Conservation (phyloP, 208 protist genomes). For the Acanthamoeba lenticulata region DNA sequence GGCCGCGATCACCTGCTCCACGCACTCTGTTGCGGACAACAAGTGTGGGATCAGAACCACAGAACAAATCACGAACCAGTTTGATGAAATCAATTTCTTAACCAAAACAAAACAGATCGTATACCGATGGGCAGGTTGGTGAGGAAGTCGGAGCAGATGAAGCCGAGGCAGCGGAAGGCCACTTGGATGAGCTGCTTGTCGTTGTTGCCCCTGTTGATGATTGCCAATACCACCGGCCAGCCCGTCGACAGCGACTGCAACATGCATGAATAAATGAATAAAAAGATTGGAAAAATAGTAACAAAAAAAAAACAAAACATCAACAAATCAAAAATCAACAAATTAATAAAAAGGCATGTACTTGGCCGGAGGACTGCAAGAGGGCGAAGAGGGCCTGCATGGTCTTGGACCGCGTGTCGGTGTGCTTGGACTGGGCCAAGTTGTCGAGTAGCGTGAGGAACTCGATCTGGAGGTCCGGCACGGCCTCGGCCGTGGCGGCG, state of each 20-base stretch:
- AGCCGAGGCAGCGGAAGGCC: slow-evolving; percentile 63
- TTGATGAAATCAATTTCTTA: neutral
- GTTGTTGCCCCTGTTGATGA: slow-evolving; percentile 51
- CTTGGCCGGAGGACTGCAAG: slow-evolving; percentile 63
- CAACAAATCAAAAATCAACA: neutral
- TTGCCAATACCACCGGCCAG: slow-evolving; percentile 45
- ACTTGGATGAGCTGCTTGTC: slow-evolving; percentile 57
- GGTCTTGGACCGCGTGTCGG: slow-evolving; percentile 55
- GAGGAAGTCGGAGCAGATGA: slow-evolving; percentile 68
- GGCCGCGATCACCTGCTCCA: neutral
- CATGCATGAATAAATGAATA: neutral
- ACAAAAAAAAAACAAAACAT: neutral
- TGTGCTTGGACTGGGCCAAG: slow-evolving; percentile 49
- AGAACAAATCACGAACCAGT: neutral
- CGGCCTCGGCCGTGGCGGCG: neutral
- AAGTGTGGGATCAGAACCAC: neutral
- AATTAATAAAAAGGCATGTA: neutral
- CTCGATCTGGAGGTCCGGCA: slow-evolving; percentile 44
- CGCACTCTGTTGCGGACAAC: slow-evolving; percentile 32
- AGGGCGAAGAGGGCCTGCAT: slow-evolving; percentile 48
- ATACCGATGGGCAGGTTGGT: slow-evolving; percentile 64
- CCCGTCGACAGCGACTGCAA: slow-evolving; percentile 60
- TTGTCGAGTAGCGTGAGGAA: slow-evolving; percentile 31
- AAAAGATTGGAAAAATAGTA: neutral
- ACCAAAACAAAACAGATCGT: neutral